Evolutionary conservation across 2,329 filamentous ascomycete genomes (phyloP), one percentile per base, ranked within the genome.

Genomic region (Ophiocordyceps sinensis): DNA sequence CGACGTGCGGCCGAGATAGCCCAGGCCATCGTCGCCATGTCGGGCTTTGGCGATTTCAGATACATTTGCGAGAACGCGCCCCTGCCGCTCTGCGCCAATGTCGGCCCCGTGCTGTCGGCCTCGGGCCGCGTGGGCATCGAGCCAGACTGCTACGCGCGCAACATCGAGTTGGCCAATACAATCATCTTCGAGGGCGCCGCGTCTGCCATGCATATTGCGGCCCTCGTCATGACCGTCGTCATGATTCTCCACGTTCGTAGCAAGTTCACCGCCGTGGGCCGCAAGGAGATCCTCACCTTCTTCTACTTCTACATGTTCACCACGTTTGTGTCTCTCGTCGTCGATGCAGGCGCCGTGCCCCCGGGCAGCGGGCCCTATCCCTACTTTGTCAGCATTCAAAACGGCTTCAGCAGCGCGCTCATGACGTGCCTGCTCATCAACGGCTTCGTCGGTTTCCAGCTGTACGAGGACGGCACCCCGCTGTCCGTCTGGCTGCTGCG

Each of bases 171-270:
- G 50, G 91, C 88, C 51, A 98, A 98, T 66, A 98, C 91, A 34
- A 89, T 96, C 66, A 98, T 98, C 56, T 98, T 98, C 60, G 80
- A 96, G 65, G 85, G 81, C 56, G 91, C 88, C 26, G 79, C 87
- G 19, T 85, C 85, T 46, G 87, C 89, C 56, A 85, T 91, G 66
- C 91, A 98, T 63, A 96, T 98, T 50, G 67, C 83, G 43, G 85
- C 89, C 13, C 69, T 98, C 44, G 68, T 79, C 52, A 95, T 98
- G 89, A 93, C 87, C 4, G 83, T 89, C 9, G 82, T 94, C 54
- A 98, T 98, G 91, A 87, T 98, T 46, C 71, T 98, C 48, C 91
- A 98, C 62, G 85, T 98, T 47, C 77, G 91, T 53, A 89, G 85
- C 53, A 98, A 98, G 66, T 98, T 98, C 62, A 98, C 91, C 19